phyloP scores from a whole-genome alignment of 176 grass and related monocot species.

The Cymbopogon citratus region DNA sequence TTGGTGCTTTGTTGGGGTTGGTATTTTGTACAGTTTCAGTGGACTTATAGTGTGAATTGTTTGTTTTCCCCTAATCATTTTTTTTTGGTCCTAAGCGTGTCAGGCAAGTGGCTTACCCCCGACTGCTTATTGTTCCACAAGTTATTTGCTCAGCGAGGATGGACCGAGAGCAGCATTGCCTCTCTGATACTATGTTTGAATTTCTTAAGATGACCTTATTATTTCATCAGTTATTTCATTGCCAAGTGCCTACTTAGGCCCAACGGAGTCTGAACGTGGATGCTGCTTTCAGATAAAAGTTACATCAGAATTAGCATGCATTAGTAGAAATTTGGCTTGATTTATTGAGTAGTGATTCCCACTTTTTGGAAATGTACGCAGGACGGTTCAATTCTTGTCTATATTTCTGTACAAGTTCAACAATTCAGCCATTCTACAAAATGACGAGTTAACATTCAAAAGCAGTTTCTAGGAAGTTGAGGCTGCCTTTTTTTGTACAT shows the following conservation, averaged over 20 bases:
- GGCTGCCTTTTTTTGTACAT: background rate
- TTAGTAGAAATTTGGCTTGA: background rate
- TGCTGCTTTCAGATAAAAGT: slow-evolving; percentile 13
- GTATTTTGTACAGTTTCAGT: background rate
- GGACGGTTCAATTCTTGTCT: background rate
- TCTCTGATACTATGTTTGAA: background rate
- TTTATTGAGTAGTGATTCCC: background rate
- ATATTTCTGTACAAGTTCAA: background rate
- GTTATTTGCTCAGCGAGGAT: background rate
- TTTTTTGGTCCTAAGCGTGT: background rate
- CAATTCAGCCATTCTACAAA: background rate
- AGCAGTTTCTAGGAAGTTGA: background rate
- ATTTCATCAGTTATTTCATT: background rate
- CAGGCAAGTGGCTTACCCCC: background rate
- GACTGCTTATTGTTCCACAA: background rate
- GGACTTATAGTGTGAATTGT: background rate
- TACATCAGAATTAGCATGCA: background rate
- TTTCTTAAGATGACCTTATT: background rate
- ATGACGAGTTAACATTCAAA: background rate
- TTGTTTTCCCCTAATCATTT: background rate
- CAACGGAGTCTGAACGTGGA: background rate
- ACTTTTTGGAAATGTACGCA: background rate
- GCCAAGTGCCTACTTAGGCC: background rate
- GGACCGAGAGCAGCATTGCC: background rate
- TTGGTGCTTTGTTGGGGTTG: background rate